These are phyloP conservation scores for Penicillium dipodomyicola DNA, from an alignment of 495 filamentous ascomycete species.

Conservation along the genomic window DNA sequence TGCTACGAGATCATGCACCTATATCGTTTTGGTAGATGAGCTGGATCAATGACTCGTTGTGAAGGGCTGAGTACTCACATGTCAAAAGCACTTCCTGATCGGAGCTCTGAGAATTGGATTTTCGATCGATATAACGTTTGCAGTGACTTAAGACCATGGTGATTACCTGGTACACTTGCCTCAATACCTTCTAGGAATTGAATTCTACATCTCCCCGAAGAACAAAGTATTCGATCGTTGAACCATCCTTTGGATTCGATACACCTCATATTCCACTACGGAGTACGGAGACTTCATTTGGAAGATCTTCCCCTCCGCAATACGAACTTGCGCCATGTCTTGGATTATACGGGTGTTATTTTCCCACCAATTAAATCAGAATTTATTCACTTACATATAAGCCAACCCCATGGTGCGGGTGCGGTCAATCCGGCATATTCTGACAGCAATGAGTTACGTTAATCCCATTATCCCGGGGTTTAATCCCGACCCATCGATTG, in stretches of 20 bases:
- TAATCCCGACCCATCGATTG: conserved; percentile 44
- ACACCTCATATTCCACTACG: not conserved
- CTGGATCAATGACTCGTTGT: not conserved
- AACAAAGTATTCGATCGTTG: not conserved
- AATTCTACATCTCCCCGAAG: not conserved
- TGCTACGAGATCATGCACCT: not conserved
- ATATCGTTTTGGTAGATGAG: not conserved
- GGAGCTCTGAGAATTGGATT: not conserved
- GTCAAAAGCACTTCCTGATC: not conserved
- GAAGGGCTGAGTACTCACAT: not conserved
- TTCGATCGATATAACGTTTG: not conserved
- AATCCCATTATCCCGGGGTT: conserved; percentile 44
- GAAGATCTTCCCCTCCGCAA: not conserved
- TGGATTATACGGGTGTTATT: not conserved
- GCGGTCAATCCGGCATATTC: conserved; percentile 11
- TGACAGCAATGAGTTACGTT: conserved; percentile 16
- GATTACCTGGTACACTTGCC: not conserved
- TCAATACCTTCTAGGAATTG: not conserved
- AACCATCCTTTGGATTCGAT: not conserved
- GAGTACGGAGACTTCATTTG: no score
- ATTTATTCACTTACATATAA: conserved; percentile 12
- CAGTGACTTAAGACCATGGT: not conserved
- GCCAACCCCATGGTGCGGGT: conserved; percentile 11
- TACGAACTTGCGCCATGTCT: not conserved
- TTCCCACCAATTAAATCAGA: conserved; percentile 31